These are phyloP conservation scores for Magnaporthiopsis incrustans DNA, from an alignment of 2,329 filamentous ascomycete species.

Conservation along the genomic window DNA sequence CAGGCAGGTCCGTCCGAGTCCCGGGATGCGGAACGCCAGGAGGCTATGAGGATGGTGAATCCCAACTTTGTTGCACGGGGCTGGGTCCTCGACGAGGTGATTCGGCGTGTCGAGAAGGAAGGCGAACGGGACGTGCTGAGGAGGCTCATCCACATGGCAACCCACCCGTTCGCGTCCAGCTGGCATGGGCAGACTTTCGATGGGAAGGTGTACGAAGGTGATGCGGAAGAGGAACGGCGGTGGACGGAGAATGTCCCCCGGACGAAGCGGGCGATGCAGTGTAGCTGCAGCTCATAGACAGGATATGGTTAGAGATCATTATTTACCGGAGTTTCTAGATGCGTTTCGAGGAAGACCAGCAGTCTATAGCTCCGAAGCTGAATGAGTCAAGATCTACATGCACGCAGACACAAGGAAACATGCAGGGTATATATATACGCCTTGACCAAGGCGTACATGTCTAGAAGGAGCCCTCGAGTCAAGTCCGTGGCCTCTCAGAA, in stretches of 20 bases:
- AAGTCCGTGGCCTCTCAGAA: neutral
- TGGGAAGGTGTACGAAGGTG: constrained; percentile 42
- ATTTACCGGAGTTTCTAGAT: neutral
- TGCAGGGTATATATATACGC: neutral
- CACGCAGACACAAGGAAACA: neutral
- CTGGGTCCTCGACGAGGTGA: constrained; percentile 92
- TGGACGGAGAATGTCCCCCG: constrained; percentile 82
- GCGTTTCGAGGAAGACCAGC: too few relatives aligned
- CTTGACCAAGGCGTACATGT: neutral
- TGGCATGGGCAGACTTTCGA: constrained; percentile 52
- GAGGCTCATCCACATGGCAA: constrained; percentile 71
- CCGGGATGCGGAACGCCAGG: constrained; percentile 53
- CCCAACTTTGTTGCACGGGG: constrained; percentile 86
- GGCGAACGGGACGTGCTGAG: constrained; percentile 72
- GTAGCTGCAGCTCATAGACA: constrained; percentile 79
- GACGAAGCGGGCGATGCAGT: constrained; percentile 75
- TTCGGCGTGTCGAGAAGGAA: constrained; percentile 77
- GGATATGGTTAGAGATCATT: neutral
- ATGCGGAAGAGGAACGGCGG: constrained; percentile 67
- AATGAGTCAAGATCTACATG: neutral
- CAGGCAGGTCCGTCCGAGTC: neutral
- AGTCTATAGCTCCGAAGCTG: too few relatives aligned
- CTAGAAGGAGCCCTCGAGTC: too few relatives aligned
- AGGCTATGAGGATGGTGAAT: constrained; percentile 77
- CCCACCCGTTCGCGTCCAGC: constrained; percentile 74